Base-by-base conservation (phyloP, 2,329 filamentous ascomycete species). In the Claviceps sp. region DNA sequence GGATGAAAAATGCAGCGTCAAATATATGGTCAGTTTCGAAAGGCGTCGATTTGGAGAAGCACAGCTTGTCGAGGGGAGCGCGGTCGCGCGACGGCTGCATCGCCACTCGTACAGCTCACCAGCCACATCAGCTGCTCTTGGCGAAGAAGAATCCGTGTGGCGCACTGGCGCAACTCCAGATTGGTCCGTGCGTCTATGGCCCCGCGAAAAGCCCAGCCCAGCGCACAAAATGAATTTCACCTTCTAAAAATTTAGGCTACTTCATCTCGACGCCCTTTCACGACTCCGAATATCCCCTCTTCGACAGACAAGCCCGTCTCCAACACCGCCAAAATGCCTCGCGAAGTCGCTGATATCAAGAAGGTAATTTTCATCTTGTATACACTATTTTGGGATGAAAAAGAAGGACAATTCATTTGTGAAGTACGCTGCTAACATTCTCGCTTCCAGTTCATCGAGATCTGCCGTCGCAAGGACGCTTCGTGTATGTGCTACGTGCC, bases 401-500 rank as follows among this genome's bases (percentile, higher is more conserved):
- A 45, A 34, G n/a, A 30, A 34, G 10, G 22, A 7, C 3, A 4
- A 30, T 7, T 4, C 0, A 34, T 10, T 34, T 4, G 24, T 26
- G 22, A 26, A n/a, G 1, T 3, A 26, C 34, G 22, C 13, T 49
- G 47, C 51, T 55, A n/a, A 53, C 30, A 14, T 44, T 14, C 14
- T 19, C 16, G 13, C 14, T 22, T 24, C 72, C 73, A 95, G 82
- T 98, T 98, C 88, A 95, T 98, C 75, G 93, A 97, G 86, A 95
- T 98, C 83, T 95, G 88, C 85, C 87, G 91, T 77, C 87, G 93
- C 74, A 95, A 95, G 82, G 94, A 98, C 84, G 93, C 93, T 73
- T 94, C 87, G 72, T 95, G 93, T 98, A 87, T 69, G 89, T 90
- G 61, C 61, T 41, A 7, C 14, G 6, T 42, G 4, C 34, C 7